These are phyloP conservation scores for Jackrogersella minutella DNA, from an alignment of 495 filamentous ascomycete genomes.

Conservation along the genomic window DNA sequence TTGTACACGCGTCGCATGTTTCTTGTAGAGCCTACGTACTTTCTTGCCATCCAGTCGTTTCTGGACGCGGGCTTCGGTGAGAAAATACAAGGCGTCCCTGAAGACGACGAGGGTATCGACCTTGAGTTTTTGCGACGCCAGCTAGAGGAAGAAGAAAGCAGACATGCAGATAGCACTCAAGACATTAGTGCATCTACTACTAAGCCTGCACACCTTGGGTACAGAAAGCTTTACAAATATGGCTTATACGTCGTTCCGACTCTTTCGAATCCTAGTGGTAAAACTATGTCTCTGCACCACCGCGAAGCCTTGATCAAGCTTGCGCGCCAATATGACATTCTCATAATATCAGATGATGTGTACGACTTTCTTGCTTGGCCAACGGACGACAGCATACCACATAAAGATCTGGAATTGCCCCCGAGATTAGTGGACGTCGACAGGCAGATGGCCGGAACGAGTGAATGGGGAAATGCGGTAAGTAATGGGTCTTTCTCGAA, in stretches of 20 bases:
- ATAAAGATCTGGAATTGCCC: slow-evolving; percentile 52
- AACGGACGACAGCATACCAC: slow-evolving; percentile 39
- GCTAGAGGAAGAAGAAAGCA: slow-evolving; percentile 52
- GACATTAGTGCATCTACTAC: neutral
- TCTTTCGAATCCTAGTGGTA: slow-evolving; percentile 76
- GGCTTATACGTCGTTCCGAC: slow-evolving; percentile 80
- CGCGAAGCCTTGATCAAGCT: slow-evolving; percentile 67
- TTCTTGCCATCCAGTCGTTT: slow-evolving; percentile 74
- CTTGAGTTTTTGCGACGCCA: slow-evolving; percentile 59
- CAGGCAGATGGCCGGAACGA: slow-evolving; percentile 63
- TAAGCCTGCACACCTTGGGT: slow-evolving; percentile 39
- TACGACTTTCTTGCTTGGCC: slow-evolving; percentile 82
- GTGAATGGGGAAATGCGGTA: slow-evolving; percentile 70
- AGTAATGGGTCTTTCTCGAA: slow-evolving; percentile 83
- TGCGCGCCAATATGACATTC: slow-evolving; percentile 73
- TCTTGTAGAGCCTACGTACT: slow-evolving; percentile 78
- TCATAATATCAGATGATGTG: slow-evolving; percentile 79
- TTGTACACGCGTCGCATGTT: slow-evolving; percentile 74
- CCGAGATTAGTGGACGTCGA: slow-evolving; percentile 81
- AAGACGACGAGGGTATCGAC: slow-evolving; percentile 74
- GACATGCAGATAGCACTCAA: slow-evolving; percentile 10
- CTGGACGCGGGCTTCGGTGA: slow-evolving; percentile 69
- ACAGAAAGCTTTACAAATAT: slow-evolving; percentile 72
- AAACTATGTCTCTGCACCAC: slow-evolving; percentile 69
- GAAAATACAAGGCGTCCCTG: slow-evolving; percentile 67